These are phyloP conservation scores for Omphalotus guepiniiformis DNA, from an alignment of 768 basidiomycete species.

Conservation along the genomic window DNA sequence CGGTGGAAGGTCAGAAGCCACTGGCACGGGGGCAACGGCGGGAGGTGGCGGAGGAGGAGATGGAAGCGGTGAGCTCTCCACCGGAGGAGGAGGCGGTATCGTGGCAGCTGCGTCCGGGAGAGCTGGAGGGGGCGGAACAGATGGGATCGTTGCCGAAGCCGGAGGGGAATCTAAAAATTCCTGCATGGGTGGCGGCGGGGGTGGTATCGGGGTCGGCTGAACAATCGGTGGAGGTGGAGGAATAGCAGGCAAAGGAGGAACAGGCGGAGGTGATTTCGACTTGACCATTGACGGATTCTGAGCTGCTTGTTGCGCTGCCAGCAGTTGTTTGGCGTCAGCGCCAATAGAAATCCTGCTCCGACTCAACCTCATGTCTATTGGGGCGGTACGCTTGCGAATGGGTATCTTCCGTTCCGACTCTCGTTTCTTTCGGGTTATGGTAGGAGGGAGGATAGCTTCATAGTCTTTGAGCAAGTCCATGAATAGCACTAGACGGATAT, in stretches of 20 bases:
- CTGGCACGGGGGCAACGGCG: neutral
- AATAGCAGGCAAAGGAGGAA: constrained; percentile 15
- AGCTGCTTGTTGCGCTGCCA: constrained; percentile 65
- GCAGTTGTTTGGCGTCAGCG: constrained; percentile 63
- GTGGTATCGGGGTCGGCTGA: constrained; percentile 17
- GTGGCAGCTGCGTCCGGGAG: constrained; percentile 6
- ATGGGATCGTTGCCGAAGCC: constrained; percentile 18
- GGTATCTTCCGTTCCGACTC: constrained; percentile 86
- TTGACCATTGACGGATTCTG: constrained; percentile 49
- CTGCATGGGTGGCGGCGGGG: constrained; percentile 19
- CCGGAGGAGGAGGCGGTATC: neutral
- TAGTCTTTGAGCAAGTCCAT: constrained; percentile 82
- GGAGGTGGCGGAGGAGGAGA: neutral
- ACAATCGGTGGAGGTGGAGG: constrained; percentile 21
- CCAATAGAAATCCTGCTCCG: constrained; percentile 71
- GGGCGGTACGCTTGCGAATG: constrained; percentile 79
- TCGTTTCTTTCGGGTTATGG: constrained; percentile 79
- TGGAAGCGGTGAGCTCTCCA: neutral
- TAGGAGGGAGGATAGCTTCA: constrained; percentile 68
- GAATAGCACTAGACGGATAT: constrained; percentile 57
- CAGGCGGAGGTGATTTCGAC: constrained; percentile 28
- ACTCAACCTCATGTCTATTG: constrained; percentile 85
- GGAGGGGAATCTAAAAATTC: constrained; percentile 12
- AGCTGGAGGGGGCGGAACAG: constrained; percentile 21
- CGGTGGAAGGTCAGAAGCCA: constrained; percentile 2